Conservation (phyloP, 169 alveolate genomes). For the Perkinsus olseni region DNA sequence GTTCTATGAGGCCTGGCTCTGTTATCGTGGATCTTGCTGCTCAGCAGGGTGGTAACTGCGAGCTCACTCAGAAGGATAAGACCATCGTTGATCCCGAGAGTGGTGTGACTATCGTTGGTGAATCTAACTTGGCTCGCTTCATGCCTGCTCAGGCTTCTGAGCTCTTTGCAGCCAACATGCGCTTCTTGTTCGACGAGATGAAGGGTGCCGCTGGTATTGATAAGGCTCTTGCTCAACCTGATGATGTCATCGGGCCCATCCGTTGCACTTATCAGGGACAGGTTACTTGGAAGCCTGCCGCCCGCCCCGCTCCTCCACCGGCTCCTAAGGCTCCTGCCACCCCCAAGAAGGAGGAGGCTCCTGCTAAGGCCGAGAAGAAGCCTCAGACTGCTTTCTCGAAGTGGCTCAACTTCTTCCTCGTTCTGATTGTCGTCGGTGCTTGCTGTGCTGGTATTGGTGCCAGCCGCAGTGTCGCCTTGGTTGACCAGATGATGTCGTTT, state of each 20-base stretch:
- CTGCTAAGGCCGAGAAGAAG: background rate
- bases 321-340: background rate
- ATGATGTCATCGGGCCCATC: background rate
- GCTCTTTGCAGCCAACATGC: conserved; percentile 64
- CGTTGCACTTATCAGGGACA: background rate
- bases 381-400: background rate
- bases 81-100: conserved; percentile 23
- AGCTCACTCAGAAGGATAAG: conserved; percentile 45
- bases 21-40: conserved; percentile 82
- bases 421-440: background rate
- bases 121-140: conserved; percentile 68
- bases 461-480: background rate
- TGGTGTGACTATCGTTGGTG: conserved; percentile 74
- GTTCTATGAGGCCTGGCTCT: conserved; percentile 65
- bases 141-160: conserved; percentile 66
- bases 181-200: conserved; percentile 49
- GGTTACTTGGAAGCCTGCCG: background rate
- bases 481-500: conserved; percentile 14
- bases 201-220: conserved; percentile 28
- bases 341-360: background rate
- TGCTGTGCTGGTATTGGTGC: conserved; percentile 2
- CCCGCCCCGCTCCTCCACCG: background rate
- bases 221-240: background rate
- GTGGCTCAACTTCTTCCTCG: background rate
- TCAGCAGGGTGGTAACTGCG: conserved; percentile 69